Conservation (phyloP, 768 basidiomycete species). For the Dacryopinax spathularia region DNA sequence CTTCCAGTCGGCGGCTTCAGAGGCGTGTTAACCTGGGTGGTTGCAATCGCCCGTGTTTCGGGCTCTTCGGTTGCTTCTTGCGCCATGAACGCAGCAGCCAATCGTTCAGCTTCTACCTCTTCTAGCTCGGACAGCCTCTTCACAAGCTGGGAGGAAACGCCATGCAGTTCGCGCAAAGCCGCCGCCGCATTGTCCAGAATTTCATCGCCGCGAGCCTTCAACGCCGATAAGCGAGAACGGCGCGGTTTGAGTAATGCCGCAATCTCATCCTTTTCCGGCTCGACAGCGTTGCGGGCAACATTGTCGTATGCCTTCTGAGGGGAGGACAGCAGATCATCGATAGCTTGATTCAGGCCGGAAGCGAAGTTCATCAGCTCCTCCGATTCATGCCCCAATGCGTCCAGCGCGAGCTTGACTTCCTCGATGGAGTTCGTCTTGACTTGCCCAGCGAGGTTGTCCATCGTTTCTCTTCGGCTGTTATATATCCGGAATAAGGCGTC, state of each 20-base stretch:
- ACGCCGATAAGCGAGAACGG: neutral
- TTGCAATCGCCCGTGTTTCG: neutral
- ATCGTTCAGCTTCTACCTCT: constrained; percentile 17
- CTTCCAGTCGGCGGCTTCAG: neutral
- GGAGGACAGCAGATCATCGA: neutral
- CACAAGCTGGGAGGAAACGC: neutral
- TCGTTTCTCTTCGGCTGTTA: neutral
- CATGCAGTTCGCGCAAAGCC: neutral
- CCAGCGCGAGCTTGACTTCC: neutral
- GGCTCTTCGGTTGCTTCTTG: neutral
- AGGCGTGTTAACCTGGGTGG: too few species aligned
- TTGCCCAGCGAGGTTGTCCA: neutral
- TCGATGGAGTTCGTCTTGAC: neutral
- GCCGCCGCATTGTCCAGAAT: neutral
- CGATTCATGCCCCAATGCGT: neutral
- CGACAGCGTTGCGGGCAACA: neutral
- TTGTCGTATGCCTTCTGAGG: neutral
- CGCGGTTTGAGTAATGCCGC: neutral
- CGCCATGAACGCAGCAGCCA: constrained; percentile 8
- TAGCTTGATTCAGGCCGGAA: neutral
- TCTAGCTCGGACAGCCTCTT: constrained; percentile 11
- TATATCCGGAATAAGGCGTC: constrained; percentile 8
- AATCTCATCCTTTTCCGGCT: neutral
- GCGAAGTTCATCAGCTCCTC: neutral
- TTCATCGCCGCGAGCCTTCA: neutral